Evolutionary conservation across 73 alveolate genomes (phyloP).

Genomic region (Paramecium caudatum): DNA sequence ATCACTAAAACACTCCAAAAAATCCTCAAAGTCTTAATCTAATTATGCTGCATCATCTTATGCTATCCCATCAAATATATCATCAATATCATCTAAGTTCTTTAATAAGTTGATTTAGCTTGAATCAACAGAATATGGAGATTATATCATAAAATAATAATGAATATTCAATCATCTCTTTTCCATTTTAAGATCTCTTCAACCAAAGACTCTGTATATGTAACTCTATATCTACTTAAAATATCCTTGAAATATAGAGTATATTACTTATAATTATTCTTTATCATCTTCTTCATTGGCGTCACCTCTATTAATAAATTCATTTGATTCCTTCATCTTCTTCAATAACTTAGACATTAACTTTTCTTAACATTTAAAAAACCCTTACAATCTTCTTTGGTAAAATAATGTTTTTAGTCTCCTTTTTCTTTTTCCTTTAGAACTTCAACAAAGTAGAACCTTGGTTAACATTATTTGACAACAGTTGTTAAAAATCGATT

Average conservation of each 20-base stretch:
- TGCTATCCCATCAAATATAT: conserved; percentile 59
- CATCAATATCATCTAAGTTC: conserved; percentile 67
- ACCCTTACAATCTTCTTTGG: background rate
- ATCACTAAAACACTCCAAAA: conserved; percentile 62
- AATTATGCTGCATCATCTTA: conserved; percentile 55
- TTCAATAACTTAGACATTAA: background rate
- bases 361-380: background rate
- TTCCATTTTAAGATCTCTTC: background rate
- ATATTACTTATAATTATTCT: background rate
- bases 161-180: conserved; percentile 18
- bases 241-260: background rate
- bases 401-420: background rate
- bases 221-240: background rate
- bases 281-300: background rate
- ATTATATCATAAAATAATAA: background rate
- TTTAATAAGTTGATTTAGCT: conserved; percentile 23
- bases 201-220: background rate
- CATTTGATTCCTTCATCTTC: background rate
- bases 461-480: background rate
- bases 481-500: too few species aligned
- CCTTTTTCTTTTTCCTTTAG: background rate
- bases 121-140: conserved; percentile 52
- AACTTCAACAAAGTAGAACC: background rate
- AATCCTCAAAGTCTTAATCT: conserved; percentile 70
- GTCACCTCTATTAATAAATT: background rate